Percentiles rank a stretch among this genome's conserved stretches.
Conservation (phyloP, 2,329 filamentous ascomycete genomes). For the Phyllosticta capitalensis region DNA sequence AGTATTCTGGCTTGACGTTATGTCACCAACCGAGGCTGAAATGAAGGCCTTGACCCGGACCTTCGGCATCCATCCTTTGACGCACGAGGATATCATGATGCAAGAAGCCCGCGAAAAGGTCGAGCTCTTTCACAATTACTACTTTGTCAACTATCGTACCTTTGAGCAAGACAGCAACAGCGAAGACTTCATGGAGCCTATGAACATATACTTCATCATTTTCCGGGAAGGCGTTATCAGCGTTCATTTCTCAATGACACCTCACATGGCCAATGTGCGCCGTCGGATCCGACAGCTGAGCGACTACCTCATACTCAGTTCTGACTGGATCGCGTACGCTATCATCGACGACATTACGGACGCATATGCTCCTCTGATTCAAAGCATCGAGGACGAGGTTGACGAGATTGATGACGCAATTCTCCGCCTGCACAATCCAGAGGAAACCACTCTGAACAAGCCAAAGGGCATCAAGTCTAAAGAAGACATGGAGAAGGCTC, state of each 20-base stretch:
- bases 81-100: constrained; percentile 92
- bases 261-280: constrained; percentile 91
- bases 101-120: constrained; percentile 97
- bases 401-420: constrained; percentile 95
- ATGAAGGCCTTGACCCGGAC: constrained; percentile 91
- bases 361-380: constrained; percentile 85
- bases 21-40: constrained; percentile 83
- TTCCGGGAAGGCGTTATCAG: constrained; percentile 92
- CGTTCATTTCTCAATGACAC: constrained; percentile 89
- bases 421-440: constrained; percentile 61
- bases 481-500: constrained; percentile 22
- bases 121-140: constrained; percentile 93
- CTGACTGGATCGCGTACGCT: constrained; percentile 97
- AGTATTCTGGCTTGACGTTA: constrained; percentile 92
- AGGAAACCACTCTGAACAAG: constrained; percentile 37
- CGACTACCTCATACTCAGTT: constrained; percentile 85
- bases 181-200: constrained; percentile 84
- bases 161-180: constrained; percentile 91
- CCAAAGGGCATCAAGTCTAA: constrained; percentile 20
- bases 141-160: constrained; percentile 96
- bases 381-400: constrained; percentile 89
- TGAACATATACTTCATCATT: constrained; percentile 96
- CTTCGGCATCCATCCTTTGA: constrained; percentile 92
- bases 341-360: constrained; percentile 98
- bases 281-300: constrained; percentile 85